Base-by-base conservation (phyloP, 768 basidiomycete species). In the Xerocomellus intermedius region DNA sequence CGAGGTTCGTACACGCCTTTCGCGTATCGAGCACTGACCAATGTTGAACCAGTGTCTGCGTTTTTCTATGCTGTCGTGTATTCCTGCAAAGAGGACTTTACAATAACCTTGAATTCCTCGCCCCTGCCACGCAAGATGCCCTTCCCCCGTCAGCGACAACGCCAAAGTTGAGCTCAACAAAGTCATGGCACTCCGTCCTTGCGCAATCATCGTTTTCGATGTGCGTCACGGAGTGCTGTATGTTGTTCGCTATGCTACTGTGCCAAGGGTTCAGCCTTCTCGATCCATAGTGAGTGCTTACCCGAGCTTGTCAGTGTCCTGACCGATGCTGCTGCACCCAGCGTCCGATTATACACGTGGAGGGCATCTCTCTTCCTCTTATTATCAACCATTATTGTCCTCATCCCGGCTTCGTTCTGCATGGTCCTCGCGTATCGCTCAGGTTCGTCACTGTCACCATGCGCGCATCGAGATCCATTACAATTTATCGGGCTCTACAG, bases 141-240 rank as follows among this genome's bases (percentile, higher is more conserved):
- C 45, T 69, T 59, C 55, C 71, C 30, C 60, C 62, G 62, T 55
- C 62, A 47, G 60, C 41, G 57, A 60, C 62, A 36, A 52, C 59
- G 48, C 52, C 59, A 17, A 70, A 57, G 35, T 45, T 46, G 42
- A 59, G 21, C 56, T 60, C 56, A 55, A 57, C 55, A 41, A 64
- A 64, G 16, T 62, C 74, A 32, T 69, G 80, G 42, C 87, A 90
- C 59, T 82, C 85, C 0, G 66, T 69, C 4, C 64, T 89, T 1
- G 77, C 90, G 0, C 74, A 85, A 41, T 75, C 73, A 1, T 67
- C 84, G 8, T 92, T 94, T 61, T 80, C 88, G 0, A 70, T 83
- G 32, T 86, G 84, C 61, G 89, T 92, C 67, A 80, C 86, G 2
- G 91, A 92, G 70, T 82, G 85, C 48, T 86, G 84, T 57, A 80